Evolutionary conservation across 2,329 filamentous ascomycete species (phyloP), one percentile per base, ranked within the genome.

Genomic region (Cladorrhinum sp.): DNA sequence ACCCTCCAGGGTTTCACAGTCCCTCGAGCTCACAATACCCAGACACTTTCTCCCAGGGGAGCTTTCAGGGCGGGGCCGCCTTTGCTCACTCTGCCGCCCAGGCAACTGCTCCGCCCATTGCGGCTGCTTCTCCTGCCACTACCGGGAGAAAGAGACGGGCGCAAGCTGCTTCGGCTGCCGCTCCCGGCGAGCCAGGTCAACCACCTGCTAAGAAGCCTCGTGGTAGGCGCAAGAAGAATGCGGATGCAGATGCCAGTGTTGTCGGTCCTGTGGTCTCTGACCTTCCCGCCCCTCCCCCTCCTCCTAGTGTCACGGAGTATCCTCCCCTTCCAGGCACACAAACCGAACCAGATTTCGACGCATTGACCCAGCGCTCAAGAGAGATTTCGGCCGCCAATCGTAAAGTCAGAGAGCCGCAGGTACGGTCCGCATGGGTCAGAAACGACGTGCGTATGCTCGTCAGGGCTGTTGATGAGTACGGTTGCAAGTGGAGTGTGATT

Each of bases 401-500:
- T 16, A 69, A 71, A 48, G 66, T 66, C n/a, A 72, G 71, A 56
- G 64, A 70, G 62, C 70, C 68, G 6, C 76, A 77, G 66, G 59
- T 62, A 48, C 73, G 74, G 54, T 67, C 65, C 50, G 66, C 69
- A 7, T 85, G 82, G 82, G 75, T 75, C 26, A 66, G 73, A 9
- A 58, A 68, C 7, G 82, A 85, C 65, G 72, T 72, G 4, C 46
- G 67, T 12, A 63, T 70, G 36, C 79, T 85, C 50, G 68, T 83
- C 30, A 64, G 72, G 6, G 74, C 78, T 55, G 75, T 84, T 33
- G 67, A 72, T 51, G 64, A 70, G 20, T 72, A 72, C 59, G 67
- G 70, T 21, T 77, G 74, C 66, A 74, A 73, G 28, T 80, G 77
- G 77, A 72, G 71, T 49, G 60, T 59, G 3, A 78, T 80, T 55